Conservation (phyloP, 1,284 basidiomycete genomes). For the Sparassis latifolia region DNA sequence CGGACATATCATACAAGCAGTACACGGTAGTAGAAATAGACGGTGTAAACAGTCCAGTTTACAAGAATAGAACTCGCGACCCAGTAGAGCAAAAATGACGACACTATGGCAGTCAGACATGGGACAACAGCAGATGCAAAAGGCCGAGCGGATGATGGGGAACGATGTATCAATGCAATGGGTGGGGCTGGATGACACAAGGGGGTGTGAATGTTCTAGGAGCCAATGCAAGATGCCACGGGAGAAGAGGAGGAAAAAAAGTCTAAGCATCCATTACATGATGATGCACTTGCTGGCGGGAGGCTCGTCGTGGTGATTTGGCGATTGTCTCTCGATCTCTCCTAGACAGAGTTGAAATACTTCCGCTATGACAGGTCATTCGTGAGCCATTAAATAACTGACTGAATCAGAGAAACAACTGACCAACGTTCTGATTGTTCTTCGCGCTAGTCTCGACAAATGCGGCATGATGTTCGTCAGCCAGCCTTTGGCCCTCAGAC, state of each 20-base stretch:
- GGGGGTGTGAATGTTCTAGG: slow-evolving; percentile 15
- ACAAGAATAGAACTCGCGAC: slow-evolving; percentile 4
- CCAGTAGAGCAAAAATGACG: background rate
- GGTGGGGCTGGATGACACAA: slow-evolving; percentile 11
- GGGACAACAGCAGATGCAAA: slow-evolving; percentile 3
- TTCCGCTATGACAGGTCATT: slow-evolving; percentile 46
- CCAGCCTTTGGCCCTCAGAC: slow-evolving; percentile 73
- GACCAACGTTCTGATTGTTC: slow-evolving; percentile 84
- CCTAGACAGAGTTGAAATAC: slow-evolving; percentile 86
- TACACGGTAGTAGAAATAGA: slow-evolving; percentile 13
- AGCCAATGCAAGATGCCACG: slow-evolving; percentile 13
- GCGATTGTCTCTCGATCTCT: slow-evolving; percentile 77
- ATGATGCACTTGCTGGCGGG: slow-evolving; percentile 55
- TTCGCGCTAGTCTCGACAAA: slow-evolving; percentile 90
- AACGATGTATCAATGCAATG: slow-evolving; percentile 18
- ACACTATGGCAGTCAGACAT: slow-evolving; percentile 1
- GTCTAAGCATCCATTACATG: slow-evolving; percentile 46
- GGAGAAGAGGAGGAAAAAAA: slow-evolving; percentile 8
- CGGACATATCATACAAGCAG: slow-evolving; percentile 16
- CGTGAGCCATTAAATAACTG: slow-evolving; percentile 5
- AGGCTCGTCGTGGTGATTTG: slow-evolving; percentile 53
- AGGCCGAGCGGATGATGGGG: slow-evolving; percentile 8
- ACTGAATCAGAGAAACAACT: slow-evolving; percentile 30
- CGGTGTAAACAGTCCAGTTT: slow-evolving; percentile 6
- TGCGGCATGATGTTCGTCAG: slow-evolving; percentile 65